Evolutionary conservation across 1,284 basidiomycete species (phyloP).

Genomic region (Puccinia polysora): DNA sequence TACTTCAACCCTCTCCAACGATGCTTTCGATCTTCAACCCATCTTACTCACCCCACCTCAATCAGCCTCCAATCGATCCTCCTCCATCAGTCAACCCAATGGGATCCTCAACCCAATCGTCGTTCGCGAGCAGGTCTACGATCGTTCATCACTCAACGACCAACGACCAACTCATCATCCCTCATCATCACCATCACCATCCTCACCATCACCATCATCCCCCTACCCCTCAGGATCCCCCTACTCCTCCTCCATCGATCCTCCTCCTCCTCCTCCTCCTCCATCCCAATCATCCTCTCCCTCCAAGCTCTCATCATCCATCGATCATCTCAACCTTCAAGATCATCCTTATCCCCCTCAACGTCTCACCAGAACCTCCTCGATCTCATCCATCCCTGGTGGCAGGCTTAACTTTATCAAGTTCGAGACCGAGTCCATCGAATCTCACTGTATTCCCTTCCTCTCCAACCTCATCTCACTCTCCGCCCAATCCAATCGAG

Average conservation of each 20-base stretch:
- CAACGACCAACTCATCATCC: slow-evolving; percentile 8
- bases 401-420: slow-evolving; percentile 96
- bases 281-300: neutral
- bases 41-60: slow-evolving; percentile 41
- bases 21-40: too few relatives aligned
- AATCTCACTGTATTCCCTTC: slow-evolving; percentile 73
- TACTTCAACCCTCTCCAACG: too few relatives aligned
- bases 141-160: too few relatives aligned
- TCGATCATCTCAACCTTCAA: slow-evolving; percentile 27
- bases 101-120: slow-evolving; percentile 49
- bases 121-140: slow-evolving; percentile 42
- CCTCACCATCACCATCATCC: neutral
- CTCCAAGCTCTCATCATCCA: slow-evolving; percentile 1
- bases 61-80: slow-evolving; percentile 46
- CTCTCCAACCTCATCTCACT: slow-evolving; percentile 79
- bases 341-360: slow-evolving; percentile 53
- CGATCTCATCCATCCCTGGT: slow-evolving; percentile 79
- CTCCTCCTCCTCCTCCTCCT: slow-evolving; percentile 8
- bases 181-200: too few relatives aligned
- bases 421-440: slow-evolving; percentile 87
- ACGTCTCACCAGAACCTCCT: slow-evolving; percentile 65
- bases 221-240: slow-evolving; percentile 2
- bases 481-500: slow-evolving; percentile 80
- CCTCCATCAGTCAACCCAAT: slow-evolving; percentile 48
- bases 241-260: slow-evolving; percentile 14